Base-by-base conservation (phyloP, 371 early-diverging fungal species). In the Funneliformis caledonium region DNA sequence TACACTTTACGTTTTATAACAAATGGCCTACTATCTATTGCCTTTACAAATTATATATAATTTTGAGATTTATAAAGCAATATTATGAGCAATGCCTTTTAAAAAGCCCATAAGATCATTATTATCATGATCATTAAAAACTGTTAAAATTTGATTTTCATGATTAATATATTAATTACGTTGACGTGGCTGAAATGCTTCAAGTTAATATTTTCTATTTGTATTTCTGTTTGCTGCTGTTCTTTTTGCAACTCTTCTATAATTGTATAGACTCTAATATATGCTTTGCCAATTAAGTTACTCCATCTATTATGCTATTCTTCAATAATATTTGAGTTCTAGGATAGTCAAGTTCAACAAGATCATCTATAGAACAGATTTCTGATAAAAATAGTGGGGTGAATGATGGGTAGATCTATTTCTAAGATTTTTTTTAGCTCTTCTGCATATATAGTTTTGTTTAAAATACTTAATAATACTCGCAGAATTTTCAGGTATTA, bases 71-170 rank as follows among this genome's bases (percentile, higher is more conserved):
- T 37, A 64, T 31, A 64, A 64, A 7, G 50, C 56, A 10, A 73
- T 22, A 52, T 52, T 73, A 37, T 73, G 74, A 2, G 74, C 56
- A 2, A 73, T 73, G 0, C 59, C 74, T 26, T 33, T 5, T 16
- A 73, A n/a, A 73, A 73, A 73, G 16, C 52, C 73, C 11, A 52
- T 56, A 52, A 47, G 73, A 26, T 22, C 10, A 5, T 19, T 50
- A 26, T 22, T 56, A 26, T 73, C 1, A 52, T 11, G 14, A 37
- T 73, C 26, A 52, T 73, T 73, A 47, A 37, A 73, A 2, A 73
- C 31, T 22, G 33, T 2, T 31, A 42, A 45, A 73, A 73, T 73
- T 8, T 14, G 22, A 10, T 31, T 52, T 73, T 73, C 73, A 52
- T 26, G 50, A 11, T 37, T 22, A 50, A 52, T 33, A 10, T 11